phyloP scores from a whole-genome alignment of 2,329 filamentous ascomycete genomes.

The Arthrobotrys megalospora region DNA sequence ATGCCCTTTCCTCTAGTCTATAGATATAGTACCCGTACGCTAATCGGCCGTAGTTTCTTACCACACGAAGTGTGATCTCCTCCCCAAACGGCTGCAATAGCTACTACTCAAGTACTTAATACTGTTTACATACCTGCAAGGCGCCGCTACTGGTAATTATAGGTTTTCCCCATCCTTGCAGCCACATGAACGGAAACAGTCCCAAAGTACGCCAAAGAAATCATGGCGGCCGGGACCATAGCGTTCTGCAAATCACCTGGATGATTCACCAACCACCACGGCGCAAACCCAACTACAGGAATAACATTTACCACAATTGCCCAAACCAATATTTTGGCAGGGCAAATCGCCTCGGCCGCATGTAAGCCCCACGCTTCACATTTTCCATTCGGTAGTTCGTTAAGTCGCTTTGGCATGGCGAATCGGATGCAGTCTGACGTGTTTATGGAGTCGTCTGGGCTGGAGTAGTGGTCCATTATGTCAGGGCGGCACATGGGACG shows the following conservation, averaged over 20 bases:
- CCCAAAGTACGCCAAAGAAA: background rate
- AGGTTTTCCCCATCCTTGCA: background rate
- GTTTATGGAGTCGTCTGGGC: background rate
- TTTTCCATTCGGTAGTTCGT: background rate
- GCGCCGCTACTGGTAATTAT: background rate
- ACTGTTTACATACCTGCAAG: too few relatives aligned
- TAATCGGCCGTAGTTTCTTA: too few relatives aligned
- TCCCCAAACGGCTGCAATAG: too few relatives aligned
- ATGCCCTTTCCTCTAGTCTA: too few relatives aligned
- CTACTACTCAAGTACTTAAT: too few relatives aligned
- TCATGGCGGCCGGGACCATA: background rate
- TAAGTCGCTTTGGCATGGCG: constrained; percentile 1
- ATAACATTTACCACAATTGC: background rate
- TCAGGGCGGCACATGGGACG: background rate
- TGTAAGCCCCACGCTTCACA: background rate
- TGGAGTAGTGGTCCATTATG: constrained; percentile 16
- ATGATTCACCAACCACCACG: background rate
- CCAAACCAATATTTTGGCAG: background rate
- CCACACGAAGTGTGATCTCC: too few relatives aligned
- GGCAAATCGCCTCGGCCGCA: background rate
- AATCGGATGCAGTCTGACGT: background rate
- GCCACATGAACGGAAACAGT: background rate
- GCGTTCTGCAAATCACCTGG: background rate
- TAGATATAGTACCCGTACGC: too few relatives aligned
- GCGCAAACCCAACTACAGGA: background rate